Base-by-base conservation (phyloP, 179 eudicot genomes). In the Carnegiea gigantea region DNA sequence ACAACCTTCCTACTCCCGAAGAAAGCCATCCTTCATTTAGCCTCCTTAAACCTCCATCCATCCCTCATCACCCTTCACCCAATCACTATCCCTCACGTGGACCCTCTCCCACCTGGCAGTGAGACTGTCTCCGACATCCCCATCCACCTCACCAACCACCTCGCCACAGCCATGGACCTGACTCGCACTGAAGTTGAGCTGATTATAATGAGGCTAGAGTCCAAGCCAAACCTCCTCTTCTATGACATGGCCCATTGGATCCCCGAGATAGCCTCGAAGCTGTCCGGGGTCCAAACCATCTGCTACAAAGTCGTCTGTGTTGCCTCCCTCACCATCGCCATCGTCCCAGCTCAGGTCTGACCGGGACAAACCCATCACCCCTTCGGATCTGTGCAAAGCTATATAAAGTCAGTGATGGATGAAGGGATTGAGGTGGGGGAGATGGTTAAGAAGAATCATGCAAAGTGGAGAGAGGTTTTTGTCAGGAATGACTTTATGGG, bases 61-160 rank as follows among this genome's bases (percentile, higher is more conserved):
- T 23, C 86, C 9, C 85, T 89, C 70, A 85, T 93, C 81, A 79
- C 89, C 30, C 85, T 93, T 79, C 84, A 88, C 70, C 70, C 83
- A 2, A 77, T 93, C 83, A 40, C 80, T 2, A 74, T 93, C 79
- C 90, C 94, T 83, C 85, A 78, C 59, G 91, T 91, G 51, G 82
- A 79, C 9, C 88, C 91, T 82, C 91, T 92, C 36, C 98, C 98
- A 0, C 76, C 40, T 9, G 89, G 88, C 36, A 82, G 92, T 13
- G 90, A 92, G 79, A 92, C 94, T 0, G 94, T 94, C 53, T 91
- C 98, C 48, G 92, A 93, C n/a, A 87, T 93, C 38, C 92, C 92
- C 79, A 75, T 92, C 60, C 70, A 77, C 54, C 85, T 83, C 57
- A 85, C 23, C 79, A 75, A 91, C 60, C 70, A 77, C 54, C 85